phyloP scores from a whole-genome alignment of 768 basidiomycete genomes.

The Suillus fuscotomentosus region DNA sequence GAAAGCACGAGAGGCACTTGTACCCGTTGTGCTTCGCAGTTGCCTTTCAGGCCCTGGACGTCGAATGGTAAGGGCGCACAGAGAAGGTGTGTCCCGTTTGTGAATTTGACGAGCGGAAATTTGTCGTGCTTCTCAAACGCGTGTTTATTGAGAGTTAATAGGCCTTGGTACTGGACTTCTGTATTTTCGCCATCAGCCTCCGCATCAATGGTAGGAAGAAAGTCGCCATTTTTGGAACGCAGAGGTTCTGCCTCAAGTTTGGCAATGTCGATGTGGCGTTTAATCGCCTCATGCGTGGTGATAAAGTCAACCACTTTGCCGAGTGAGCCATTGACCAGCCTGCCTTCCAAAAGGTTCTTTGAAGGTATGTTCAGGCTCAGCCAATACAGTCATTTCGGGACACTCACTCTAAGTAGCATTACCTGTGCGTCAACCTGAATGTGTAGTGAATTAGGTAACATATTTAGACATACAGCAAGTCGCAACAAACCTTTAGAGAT shows the following conservation, averaged over 20 bases:
- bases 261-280: constrained; percentile 26
- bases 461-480: neutral
- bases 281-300: constrained; percentile 26
- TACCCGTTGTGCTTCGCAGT: constrained; percentile 32
- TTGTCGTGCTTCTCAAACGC: constrained; percentile 15
- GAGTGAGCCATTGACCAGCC: constrained; percentile 84
- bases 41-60: constrained; percentile 33
- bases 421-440: constrained; percentile 68
- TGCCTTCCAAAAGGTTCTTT: constrained; percentile 32
- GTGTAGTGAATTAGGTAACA: neutral
- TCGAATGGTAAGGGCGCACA: constrained; percentile 34
- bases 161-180: constrained; percentile 3
- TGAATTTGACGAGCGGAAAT: constrained; percentile 38
- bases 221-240: constrained; percentile 9
- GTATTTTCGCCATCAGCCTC: neutral
- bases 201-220: neutral
- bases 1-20: constrained; percentile 84
- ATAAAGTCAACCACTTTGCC: constrained; percentile 59
- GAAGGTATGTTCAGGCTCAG: neutral
- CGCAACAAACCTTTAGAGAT: constrained; percentile 43
- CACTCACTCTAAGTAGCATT: constrained; percentile 52
- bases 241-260: constrained; percentile 18
- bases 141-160: constrained; percentile 17
- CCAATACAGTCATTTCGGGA: neutral
- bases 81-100: constrained; percentile 27